Evolutionary conservation across 2,329 filamentous ascomycete species (phyloP), one percentile per base, ranked within the genome.

Genomic region (Pleoardoris graminearum): DNA sequence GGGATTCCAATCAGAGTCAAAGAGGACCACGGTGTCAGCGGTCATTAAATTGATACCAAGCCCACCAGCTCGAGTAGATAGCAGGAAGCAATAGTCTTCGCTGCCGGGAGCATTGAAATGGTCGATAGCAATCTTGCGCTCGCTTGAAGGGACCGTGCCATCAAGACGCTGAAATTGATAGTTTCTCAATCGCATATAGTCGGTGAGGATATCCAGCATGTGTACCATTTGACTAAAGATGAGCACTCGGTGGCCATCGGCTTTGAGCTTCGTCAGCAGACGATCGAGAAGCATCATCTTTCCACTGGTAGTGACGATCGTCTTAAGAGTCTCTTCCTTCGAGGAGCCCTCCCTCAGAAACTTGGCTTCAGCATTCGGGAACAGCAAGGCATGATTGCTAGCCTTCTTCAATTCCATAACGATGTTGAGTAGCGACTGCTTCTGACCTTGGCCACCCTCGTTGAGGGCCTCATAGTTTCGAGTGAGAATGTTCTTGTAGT

Each of bases 321-420:
- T 90, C 70, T 96, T 94, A 63, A 99, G 84, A 58, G 91, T 85
- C 69, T 97, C 94, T 67, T 97, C 93, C 25, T 92, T 88, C 17
- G 89, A 86, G 48, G 84, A 83, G 65, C 88, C 91, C 12, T 90
- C 91, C 54, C 85, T 87, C 45, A 97, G 76, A 11, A 97, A 90
- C 61, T 89, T 90, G 52, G 96, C 90, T 70, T 99, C 94, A 2
- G 91, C 93, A 57, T 91, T 92, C 2, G 90, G 88, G 64, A 99
- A 97, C 87, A 99, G 95, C 77, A 97, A 96, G 1, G 94, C 93
- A 69, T 99, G 94, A 67, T 99, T 99, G 77, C 93, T 97, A 71
- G 94, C 91, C 75, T 99, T 99, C 79, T 99, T 99, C 67, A 99
- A 76, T 74, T 99, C 94, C 94, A 99, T 99, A 85, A 99, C 97